These are phyloP conservation scores for Ceratocystis colombiana DNA, from an alignment of 2,329 filamentous ascomycete genomes.

Conservation along the genomic window DNA sequence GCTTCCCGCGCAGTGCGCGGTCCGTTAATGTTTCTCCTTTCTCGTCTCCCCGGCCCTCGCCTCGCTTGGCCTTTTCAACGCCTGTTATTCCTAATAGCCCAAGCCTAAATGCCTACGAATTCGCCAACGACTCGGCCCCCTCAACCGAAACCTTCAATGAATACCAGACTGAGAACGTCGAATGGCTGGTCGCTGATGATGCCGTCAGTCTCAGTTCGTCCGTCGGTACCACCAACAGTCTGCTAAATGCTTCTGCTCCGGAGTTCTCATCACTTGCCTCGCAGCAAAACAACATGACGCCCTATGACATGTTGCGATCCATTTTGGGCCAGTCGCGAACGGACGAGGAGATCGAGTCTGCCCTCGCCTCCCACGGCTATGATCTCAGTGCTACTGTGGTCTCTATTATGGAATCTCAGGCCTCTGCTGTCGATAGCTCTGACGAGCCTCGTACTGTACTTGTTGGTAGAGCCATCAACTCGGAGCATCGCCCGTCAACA, in stretches of 20 bases:
- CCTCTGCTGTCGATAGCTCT: conserved; percentile 34
- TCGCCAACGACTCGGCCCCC: conserved; percentile 69
- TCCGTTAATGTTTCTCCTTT: conserved; percentile 77
- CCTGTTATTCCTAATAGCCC: conserved; percentile 90
- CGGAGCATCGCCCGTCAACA: conserved; percentile 63
- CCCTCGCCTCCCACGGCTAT: conserved; percentile 79
- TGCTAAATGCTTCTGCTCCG: conserved; percentile 67
- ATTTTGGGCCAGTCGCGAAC: conserved; percentile 81
- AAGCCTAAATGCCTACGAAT: conserved; percentile 88
- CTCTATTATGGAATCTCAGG: conserved; percentile 64
- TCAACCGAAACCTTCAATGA: conserved; percentile 82
- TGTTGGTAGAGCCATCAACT: conserved; percentile 81
- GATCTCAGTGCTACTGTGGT: conserved; percentile 87
- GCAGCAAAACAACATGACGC: conserved; percentile 82
- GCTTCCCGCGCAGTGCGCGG: conserved; percentile 66
- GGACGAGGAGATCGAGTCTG: conserved; percentile 90
- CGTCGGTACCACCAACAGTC: conserved; percentile 54
- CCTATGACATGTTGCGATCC: conserved; percentile 93
- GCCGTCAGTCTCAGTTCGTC: conserved; percentile 71
- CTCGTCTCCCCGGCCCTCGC: conserved; percentile 84
- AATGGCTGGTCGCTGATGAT: conserved; percentile 92
- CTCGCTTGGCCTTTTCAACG: conserved; percentile 77
- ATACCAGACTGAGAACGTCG: conserved; percentile 85
- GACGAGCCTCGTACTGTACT: conserved; percentile 58
- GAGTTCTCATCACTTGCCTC: conserved; percentile 55